Evolutionary conservation across 2,329 filamentous ascomycete genomes (phyloP).

Genomic region (Metarhizium album): DNA sequence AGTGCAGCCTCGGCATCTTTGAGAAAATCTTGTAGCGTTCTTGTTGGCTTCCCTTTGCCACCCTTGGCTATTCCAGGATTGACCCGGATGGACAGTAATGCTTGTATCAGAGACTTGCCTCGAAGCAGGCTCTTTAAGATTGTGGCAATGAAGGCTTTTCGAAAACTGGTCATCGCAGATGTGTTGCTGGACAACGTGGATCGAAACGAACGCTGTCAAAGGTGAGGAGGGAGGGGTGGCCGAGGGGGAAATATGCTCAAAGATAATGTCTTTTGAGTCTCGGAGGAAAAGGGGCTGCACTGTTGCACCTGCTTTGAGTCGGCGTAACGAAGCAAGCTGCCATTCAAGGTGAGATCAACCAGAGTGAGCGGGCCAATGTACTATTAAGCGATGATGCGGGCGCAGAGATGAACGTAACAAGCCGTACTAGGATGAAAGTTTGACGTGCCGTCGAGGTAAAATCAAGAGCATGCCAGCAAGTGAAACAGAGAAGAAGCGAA

Average conservation of each 20-base stretch:
- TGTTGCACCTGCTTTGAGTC: not conserved
- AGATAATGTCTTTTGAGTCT: not conserved
- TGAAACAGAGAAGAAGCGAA: not conserved
- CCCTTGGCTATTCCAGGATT: constrained; percentile 27
- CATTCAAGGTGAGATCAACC: not conserved
- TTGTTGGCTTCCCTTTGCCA: constrained; percentile 13
- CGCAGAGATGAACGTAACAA: not conserved
- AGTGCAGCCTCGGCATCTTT: constrained; percentile 43
- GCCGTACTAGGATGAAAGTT: not conserved
- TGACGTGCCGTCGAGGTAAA: not conserved
- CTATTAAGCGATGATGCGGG: not conserved
- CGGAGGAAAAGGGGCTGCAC: not conserved
- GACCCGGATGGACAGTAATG: constrained; percentile 44
- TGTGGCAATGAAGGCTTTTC: constrained; percentile 42
- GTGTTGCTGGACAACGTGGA: constrained; percentile 37
- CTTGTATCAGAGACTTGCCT: constrained; percentile 48
- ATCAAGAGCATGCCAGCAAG: not conserved
- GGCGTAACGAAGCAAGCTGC: not conserved
- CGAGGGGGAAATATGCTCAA: not conserved
- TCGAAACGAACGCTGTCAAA: constrained; percentile 7
- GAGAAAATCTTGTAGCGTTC: constrained; percentile 40
- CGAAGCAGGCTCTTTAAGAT: constrained; percentile 46
- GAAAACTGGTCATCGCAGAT: constrained; percentile 47
- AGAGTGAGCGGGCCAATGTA: not conserved
- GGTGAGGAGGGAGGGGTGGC: not conserved